Conservation (phyloP, 176 grass and related monocot species). For the Neostapfia colusana region DNA sequence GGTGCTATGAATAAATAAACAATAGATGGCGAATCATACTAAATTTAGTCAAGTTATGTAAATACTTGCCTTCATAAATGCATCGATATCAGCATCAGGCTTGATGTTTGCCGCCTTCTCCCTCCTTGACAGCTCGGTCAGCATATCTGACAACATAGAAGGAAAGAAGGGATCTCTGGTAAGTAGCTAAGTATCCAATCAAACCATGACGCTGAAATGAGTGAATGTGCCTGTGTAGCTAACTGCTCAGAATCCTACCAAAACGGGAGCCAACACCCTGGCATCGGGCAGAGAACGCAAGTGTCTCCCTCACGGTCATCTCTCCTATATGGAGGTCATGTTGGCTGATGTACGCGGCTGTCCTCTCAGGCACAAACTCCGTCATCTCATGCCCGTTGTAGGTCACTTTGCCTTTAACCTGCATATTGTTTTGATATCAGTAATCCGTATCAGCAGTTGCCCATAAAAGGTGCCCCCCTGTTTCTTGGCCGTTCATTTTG, state of each 20-base stretch:
- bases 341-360: conserved; percentile 92
- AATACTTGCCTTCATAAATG: conserved; percentile 82
- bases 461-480: no score
- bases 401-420: conserved; percentile 66
- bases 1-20: no score
- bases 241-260: conserved; percentile 40
- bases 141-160: conserved; percentile 55
- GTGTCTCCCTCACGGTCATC: conserved; percentile 94
- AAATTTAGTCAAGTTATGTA: no score
- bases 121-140: conserved; percentile 78
- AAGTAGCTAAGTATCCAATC: not conserved
- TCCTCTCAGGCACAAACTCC: conserved; percentile 92
- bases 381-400: conserved; percentile 88
- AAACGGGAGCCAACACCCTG: conserved; percentile 84
- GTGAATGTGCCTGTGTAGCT: not conserved
- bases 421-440: no score
- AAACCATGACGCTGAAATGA: not conserved
- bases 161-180: not conserved
- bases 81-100: conserved; percentile 89
- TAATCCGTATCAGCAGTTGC: no score
- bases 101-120: conserved; percentile 91
- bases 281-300: conserved; percentile 85
- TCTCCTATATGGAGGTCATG: conserved; percentile 95
- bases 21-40: no score
- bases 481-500: no score